Conservation (phyloP, 208 protist species). For the Trypanosoma scelopori region DNA sequence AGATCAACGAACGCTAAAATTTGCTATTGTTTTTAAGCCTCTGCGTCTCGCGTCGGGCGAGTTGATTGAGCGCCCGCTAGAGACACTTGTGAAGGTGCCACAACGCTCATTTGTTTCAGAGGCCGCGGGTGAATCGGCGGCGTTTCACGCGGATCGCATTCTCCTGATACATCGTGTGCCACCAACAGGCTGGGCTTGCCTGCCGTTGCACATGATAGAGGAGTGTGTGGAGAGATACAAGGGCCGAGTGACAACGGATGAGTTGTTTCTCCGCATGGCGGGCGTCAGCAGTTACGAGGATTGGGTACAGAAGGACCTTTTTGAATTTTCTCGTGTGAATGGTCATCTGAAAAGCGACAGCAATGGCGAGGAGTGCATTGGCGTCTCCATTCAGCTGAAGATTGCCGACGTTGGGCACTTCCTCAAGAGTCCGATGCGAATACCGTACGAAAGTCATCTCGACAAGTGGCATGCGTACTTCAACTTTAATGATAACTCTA, state of each 20-base stretch:
- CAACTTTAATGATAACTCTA: slow-evolving; percentile 17
- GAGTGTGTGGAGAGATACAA: slow-evolving; percentile 25
- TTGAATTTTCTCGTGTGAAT: slow-evolving; percentile 15
- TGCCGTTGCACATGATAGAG: slow-evolving; percentile 31
- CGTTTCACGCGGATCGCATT: slow-evolving; percentile 36
- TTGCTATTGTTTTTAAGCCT: slow-evolving; percentile 26
- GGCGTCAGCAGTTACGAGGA: slow-evolving; percentile 27
- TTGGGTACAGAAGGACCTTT: slow-evolving; percentile 41
- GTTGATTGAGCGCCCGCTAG: slow-evolving; percentile 15
- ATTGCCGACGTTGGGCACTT: slow-evolving; percentile 39
- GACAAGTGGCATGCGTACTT: slow-evolving; percentile 32
- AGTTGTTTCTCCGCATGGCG: slow-evolving; percentile 18
- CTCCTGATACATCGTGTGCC: slow-evolving; percentile 32
- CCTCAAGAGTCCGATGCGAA: slow-evolving; percentile 23
- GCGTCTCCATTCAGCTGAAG: slow-evolving; percentile 37
- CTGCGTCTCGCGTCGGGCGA: slow-evolving; percentile 1
- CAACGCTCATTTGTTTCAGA: slow-evolving; percentile 30
- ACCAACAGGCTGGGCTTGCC: slow-evolving; percentile 33
- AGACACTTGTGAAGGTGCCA: slow-evolving; percentile 39
- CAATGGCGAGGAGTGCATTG: slow-evolving; percentile 20
- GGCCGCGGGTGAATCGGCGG: slow-evolving; percentile 24
- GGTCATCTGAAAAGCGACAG: neutral
- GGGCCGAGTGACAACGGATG: slow-evolving; percentile 16
- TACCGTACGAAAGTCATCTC: slow-evolving; percentile 35
- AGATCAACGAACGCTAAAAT: slow-evolving; percentile 42